Base-by-base conservation (phyloP, 495 filamentous ascomycete species). In the Penicillium dipodomyicola region DNA sequence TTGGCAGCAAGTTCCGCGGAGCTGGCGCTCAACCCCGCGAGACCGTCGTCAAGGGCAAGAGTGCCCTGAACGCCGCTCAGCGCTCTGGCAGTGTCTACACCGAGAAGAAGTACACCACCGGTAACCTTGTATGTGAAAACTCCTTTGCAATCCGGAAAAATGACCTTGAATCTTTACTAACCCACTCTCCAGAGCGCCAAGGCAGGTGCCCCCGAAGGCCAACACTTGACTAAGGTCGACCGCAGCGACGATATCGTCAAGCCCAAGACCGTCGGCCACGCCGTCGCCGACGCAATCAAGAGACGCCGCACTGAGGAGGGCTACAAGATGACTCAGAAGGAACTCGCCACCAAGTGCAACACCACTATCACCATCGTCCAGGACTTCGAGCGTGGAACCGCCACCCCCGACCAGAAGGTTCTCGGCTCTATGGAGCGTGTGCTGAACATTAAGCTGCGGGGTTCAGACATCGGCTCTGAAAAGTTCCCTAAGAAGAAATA, bases 221-320 rank as follows among this genome's bases (percentile, higher is more conserved):
- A 99, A 75, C 91, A 89, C 68, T 81, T 97, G 50, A 97, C 94
- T 43, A 99, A 97, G 81, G 92, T 99, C 70, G 94, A 97, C 82
- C 94, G 94, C 64, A 84, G 85, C 72, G 95, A 97, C 81, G 94
- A 97, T 71, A 96, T 97, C 77, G 85, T 97, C 72, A 96, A 96
- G 78, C 91, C 91, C 63, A 92, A 92, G 74, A 96, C 91, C 52
- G 82, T 97, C 47, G 90, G 92, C 63, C 71, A 76, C 58, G 78
- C 83, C 49, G 91, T 97, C 58, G 92, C 88, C 58, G 82, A 88
- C 56, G 90, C 87, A 23, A 96, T 98, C 82, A 82, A 83, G 62
- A 79, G 82, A 65, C 82, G 84, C 55, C 86, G 90, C 39, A 89
- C 77, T 79, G 88, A 84, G 67, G 85, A 85, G 56, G 77, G 77